phyloP scores from a whole-genome alignment of 2,329 filamentous ascomycete genomes.

The Sarocladium brachiariae region DNA sequence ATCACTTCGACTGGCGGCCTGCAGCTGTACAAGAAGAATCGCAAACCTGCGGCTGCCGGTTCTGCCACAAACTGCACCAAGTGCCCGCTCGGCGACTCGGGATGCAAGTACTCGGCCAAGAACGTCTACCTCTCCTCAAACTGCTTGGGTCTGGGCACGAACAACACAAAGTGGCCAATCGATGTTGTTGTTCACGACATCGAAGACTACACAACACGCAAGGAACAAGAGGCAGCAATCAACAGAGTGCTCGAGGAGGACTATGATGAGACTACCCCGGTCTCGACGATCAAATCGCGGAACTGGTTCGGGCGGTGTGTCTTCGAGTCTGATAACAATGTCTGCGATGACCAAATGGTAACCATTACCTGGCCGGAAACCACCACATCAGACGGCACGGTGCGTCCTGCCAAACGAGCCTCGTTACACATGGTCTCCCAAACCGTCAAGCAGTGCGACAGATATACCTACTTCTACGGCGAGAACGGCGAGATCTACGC shows the following conservation, averaged over 20 bases:
- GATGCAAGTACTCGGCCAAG: conserved; percentile 80
- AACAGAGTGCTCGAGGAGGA: conserved; percentile 42
- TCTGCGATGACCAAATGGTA: conserved; percentile 88
- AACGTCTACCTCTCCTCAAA: conserved; percentile 70
- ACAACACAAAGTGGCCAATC: conserved; percentile 73
- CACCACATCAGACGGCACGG: neutral
- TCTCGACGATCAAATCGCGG: conserved; percentile 38
- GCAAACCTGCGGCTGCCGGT: conserved; percentile 72
- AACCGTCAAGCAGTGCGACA: conserved; percentile 78
- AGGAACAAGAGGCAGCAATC: conserved; percentile 32
- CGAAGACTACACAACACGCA: conserved; percentile 58
- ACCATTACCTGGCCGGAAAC: conserved; percentile 77
- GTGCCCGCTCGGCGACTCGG: conserved; percentile 58
- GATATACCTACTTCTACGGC: conserved; percentile 81
- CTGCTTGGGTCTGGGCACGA: conserved; percentile 47
- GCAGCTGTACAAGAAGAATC: conserved; percentile 67
- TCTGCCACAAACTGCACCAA: conserved; percentile 78
- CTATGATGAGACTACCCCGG: conserved; percentile 43
- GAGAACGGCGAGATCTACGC: conserved; percentile 80
- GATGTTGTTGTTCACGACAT: conserved; percentile 89
- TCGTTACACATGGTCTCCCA: conserved; percentile 92
- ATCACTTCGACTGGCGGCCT: conserved; percentile 72
- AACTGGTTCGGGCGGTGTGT: conserved; percentile 95
- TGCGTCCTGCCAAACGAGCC: conserved; percentile 66
- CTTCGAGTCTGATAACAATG: conserved; percentile 87